phyloP scores from a whole-genome alignment of 257 asterid genomes.

The Nicotiana undulata region DNA sequence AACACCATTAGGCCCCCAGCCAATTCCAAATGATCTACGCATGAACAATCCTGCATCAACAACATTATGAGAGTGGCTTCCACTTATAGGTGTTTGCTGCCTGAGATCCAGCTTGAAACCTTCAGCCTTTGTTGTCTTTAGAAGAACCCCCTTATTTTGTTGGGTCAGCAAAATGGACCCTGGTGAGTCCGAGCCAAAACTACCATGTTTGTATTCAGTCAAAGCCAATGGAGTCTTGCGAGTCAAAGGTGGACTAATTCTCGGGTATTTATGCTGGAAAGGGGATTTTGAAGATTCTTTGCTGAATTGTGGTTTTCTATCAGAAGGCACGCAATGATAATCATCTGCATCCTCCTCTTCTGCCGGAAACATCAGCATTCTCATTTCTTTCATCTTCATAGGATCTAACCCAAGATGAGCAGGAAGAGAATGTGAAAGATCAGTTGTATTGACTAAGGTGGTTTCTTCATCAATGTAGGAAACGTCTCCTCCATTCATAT shows the following conservation, averaged over 20 bases:
- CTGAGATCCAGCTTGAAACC: constrained; percentile 72
- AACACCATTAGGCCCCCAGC: constrained; percentile 98
- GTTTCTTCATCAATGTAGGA: constrained; percentile 54
- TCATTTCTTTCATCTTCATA: constrained; percentile 70
- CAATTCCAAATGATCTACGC: constrained; percentile 97
- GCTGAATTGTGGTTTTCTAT: constrained; percentile 31
- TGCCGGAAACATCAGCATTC: constrained; percentile 59
- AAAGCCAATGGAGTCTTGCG: constrained; percentile 92
- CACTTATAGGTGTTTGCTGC: constrained; percentile 55
- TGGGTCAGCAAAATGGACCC: constrained; percentile 73
- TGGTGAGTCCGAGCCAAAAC: constrained; percentile 53
- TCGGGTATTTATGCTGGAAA: constrained; percentile 27
- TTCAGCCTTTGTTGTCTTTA: constrained; percentile 42
- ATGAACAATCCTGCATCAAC: constrained; percentile 97
- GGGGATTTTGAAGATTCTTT: constrained; percentile 64
- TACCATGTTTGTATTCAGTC: constrained; percentile 64
- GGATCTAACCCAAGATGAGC: constrained; percentile 97
- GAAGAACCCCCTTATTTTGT: constrained; percentile 59
- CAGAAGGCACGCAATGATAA: constrained; percentile 26
- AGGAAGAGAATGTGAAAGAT: constrained; percentile 90
- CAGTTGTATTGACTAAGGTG: constrained; percentile 35
- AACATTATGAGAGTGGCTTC: constrained; percentile 52
- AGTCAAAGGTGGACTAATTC: constrained; percentile 36
- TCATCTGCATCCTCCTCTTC: constrained; percentile 63
- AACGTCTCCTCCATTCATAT: constrained; percentile 41